phyloP scores from a whole-genome alignment of 352 stramenopile species.

The Phytopythium boreale region DNA sequence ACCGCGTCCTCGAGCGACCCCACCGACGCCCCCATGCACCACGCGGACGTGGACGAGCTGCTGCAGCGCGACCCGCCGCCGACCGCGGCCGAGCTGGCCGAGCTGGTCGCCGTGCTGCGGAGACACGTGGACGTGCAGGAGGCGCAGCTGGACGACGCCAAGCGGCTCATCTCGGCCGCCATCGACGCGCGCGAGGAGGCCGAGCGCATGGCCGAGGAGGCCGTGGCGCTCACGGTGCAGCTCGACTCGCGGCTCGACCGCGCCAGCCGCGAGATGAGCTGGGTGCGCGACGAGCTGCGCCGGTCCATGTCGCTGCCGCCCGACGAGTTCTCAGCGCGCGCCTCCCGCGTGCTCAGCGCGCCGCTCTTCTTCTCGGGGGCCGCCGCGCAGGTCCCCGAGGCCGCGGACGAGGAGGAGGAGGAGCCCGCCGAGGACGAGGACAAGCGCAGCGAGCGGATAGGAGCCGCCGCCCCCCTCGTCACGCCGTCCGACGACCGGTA shows the following conservation, averaged over 20 bases:
- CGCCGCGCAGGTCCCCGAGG: too few relatives aligned
- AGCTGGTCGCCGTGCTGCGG: conserved; percentile 68
- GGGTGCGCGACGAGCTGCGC: conserved; percentile 20
- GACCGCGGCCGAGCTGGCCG: conserved; percentile 48
- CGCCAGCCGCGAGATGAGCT: conserved; percentile 41
- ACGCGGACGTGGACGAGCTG: conserved; percentile 47
- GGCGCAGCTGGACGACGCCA: conserved; percentile 68
- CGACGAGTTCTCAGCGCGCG: conserved; percentile 3
- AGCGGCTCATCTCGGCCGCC: conserved; percentile 65
- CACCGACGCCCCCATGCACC: not conserved
- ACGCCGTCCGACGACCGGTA: not conserved
- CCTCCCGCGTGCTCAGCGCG: conserved; percentile 6
- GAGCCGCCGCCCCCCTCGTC: not conserved
- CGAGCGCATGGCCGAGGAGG: conserved; percentile 68
- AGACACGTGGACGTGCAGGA: conserved; percentile 72
- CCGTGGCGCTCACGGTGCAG: conserved; percentile 62
- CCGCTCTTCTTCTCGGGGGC: conserved; percentile 6
- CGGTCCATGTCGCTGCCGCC: conserved; percentile 9
- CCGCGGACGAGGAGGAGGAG: not conserved
- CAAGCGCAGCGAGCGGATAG: conserved; percentile 5
- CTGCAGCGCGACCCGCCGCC: conserved; percentile 38
- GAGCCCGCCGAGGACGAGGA: conserved; percentile 1
- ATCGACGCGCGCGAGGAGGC: conserved; percentile 77
- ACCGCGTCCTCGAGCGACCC: conserved; percentile 31
- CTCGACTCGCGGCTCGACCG: conserved; percentile 73